Base-by-base conservation (phyloP, 768 basidiomycete genomes). In the Kwoniella botswanensis region DNA sequence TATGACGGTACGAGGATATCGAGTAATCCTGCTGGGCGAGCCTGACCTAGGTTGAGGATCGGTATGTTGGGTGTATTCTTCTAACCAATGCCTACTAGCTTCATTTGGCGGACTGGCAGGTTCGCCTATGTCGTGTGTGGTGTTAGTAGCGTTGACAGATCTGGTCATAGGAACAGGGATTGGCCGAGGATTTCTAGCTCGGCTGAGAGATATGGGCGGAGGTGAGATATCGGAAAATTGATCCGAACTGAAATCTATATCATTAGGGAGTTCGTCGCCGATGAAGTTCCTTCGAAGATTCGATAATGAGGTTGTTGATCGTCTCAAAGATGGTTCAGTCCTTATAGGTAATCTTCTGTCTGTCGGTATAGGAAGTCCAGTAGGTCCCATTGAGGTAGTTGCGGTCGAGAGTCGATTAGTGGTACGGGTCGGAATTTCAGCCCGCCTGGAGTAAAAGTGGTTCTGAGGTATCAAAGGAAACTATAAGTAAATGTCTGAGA, bases 51-150 rank as follows among this genome's bases (percentile, higher is more conserved):
- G 52, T 3, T 50, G 15, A 1, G 56, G 41, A 29, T 22, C 50
- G 66, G 26, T 53, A 11, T 17, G 1, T 18, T n/a, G 53, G 46
- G 6, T 29, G 50, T 68, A 70, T 46, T 70, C 68, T 26, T 64
- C 68, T 12, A 70, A 56, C 68, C 68, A 70, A 9, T 56, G 52
- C 12, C 21, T 43, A 53, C 68, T 70, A 15, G 68, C 35, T 3
- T 52, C 54, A 22, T 18, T 64, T 11, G 63, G 68, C 17, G 62
- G 56, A 46, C 60, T 69, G 5, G 26, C 21, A 52, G 46, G 63
- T 18, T 35, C 52, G 13, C 54, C 46, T n/a, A 2, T 21, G 18
- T 21, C 50, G 35, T 58, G 46, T 3, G 2, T 46, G 44, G 10
- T 57, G 18, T 46, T 59, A 50, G 6, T 50, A 18, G 1, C 2